Base-by-base conservation (phyloP, 257 asterid genomes). In the Solanum tarijense region DNA sequence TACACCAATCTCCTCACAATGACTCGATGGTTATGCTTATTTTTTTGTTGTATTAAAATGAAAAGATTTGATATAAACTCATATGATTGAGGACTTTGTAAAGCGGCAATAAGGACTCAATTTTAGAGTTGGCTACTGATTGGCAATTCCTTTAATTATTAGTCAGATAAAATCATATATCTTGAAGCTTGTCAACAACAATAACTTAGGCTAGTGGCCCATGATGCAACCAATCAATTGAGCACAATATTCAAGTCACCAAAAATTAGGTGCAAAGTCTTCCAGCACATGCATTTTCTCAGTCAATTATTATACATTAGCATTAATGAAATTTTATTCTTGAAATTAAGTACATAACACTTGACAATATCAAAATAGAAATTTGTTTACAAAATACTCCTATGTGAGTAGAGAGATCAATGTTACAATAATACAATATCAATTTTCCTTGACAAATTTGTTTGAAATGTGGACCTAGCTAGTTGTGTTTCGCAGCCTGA, bases 401-500 rank as follows among this genome's bases (percentile, higher is more conserved):
- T 52, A 52, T 18, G 62, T 52, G 62, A 52, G 9, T 6, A 6
- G 62, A 52, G 62, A 6, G n/a, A 52, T 52, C 0, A 18, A 52
- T 52, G 62, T 18, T 52, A 18, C 62, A 52, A 48, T 14, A 14
- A 13, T 48, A 46, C 20, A 46, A 18, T 52, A 52, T 52, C 23
- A 52, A 8, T 39, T 39, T 39, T 39, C 43, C 9, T 36, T 36
- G 43, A 39, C 46, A 39, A 39, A 39, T 39, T 52, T 52, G 62
- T 20, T 52, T 16, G 83, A 82, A 52, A 87, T 48, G 73, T 32
- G 41, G 66, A 75, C 11, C 25, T 27, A 31, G 89, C 91, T 91
- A 95, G 93, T 95, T 95, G 92, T 94, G 92, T 95, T 89, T 86
- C 90, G 94, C 88, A 92, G 95, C 75, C 93, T 95, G 78, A 97